Evolutionary conservation across 2,329 filamentous ascomycete genomes (phyloP), one percentile per base, ranked within the genome.

Genomic region (Penicillium italicum): DNA sequence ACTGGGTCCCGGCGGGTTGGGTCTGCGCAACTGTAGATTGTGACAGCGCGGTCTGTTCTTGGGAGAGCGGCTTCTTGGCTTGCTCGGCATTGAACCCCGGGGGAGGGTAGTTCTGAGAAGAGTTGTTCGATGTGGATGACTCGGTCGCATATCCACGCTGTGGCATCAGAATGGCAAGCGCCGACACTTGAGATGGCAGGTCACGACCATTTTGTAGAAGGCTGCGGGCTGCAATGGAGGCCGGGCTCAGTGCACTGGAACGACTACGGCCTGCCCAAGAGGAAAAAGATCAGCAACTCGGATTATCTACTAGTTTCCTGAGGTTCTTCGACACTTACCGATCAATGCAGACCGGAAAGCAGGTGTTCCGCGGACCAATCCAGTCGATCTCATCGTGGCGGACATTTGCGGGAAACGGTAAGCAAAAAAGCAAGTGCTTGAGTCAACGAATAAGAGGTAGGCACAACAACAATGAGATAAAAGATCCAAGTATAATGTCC

Each of bases 61-160:
- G 84, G 2, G 85, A 76, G 45, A 94, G 78, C 12, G 91, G 89
- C 72, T 91, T 93, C 82, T 91, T 93, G 64, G 92, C 92, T 77
- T 91, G 82, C 69, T 93, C 87, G n/a, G 89, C 80, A 71, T 94
- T 92, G 80, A 96, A 97, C 28, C 92, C 92, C 14, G 91, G 92
- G 55, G 92, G 92, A 42, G 91, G 92, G 46, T 83, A 86, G 52
- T 81, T 79, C 49, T 82, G 77, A 43, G 68, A 68, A 20, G 79
- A 76, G 37, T 61, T 65, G 22, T 16, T 50, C 4, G 79, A 76
- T 18, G 79, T 80, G 14, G 80, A 79, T 12, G 82, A 80, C 60
- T 86, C 82, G 44, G 85, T 87, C 28, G 82, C 77, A 60, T 83
- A 78, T 58, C 72, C 71, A 54, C 81, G 71, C 43, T 76, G 75